Conservation (phyloP, 2,329 filamentous ascomycete genomes). For the Intubia oerlemansii region DNA sequence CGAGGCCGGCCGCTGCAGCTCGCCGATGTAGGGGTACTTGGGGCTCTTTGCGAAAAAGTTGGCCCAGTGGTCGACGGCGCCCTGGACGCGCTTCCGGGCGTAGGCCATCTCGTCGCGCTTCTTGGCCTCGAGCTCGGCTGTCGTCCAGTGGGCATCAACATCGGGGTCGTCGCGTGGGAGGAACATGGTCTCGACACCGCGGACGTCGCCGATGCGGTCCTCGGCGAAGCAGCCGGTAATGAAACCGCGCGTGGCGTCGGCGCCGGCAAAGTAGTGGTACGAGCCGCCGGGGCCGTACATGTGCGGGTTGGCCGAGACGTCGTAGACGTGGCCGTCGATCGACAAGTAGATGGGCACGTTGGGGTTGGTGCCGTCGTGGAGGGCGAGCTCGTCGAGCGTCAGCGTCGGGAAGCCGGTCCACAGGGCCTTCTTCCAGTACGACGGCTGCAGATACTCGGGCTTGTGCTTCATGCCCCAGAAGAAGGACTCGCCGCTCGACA, state of each 20-base stretch:
- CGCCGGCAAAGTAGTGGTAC: conserved; percentile 73
- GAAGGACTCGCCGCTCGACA: conserved; percentile 47
- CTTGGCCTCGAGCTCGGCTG: conserved; percentile 28
- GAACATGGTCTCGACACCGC: conserved; percentile 76
- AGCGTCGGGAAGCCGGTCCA: conserved; percentile 39
- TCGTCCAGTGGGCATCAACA: conserved; percentile 35
- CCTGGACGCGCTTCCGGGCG: conserved; percentile 43
- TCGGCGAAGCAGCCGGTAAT: conserved; percentile 83
- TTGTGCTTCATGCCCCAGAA: conserved; percentile 43
- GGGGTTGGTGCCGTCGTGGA: conserved; percentile 59
- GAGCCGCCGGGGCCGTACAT: conserved; percentile 69
- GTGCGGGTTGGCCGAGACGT: conserved; percentile 47
- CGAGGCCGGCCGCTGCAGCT: conserved; percentile 37
- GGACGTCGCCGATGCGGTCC: conserved; percentile 65
- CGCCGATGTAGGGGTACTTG: conserved; percentile 66
- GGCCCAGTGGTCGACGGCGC: conserved; percentile 60
- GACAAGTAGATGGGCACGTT: conserved; percentile 70
- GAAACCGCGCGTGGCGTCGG: conserved; percentile 71
- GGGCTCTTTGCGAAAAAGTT: conserved; percentile 59
- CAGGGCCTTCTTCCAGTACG: conserved; percentile 36
- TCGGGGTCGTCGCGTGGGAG: conserved; percentile 39
- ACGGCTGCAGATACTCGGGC: conserved; percentile 36
- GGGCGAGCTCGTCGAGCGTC: conserved; percentile 50
- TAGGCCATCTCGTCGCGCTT: conserved; percentile 40
- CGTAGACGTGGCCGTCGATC: conserved; percentile 72